These are phyloP conservation scores for Trichoderma koningiopsis DNA, from an alignment of 2,329 filamentous ascomycete species.

Conservation along the genomic window DNA sequence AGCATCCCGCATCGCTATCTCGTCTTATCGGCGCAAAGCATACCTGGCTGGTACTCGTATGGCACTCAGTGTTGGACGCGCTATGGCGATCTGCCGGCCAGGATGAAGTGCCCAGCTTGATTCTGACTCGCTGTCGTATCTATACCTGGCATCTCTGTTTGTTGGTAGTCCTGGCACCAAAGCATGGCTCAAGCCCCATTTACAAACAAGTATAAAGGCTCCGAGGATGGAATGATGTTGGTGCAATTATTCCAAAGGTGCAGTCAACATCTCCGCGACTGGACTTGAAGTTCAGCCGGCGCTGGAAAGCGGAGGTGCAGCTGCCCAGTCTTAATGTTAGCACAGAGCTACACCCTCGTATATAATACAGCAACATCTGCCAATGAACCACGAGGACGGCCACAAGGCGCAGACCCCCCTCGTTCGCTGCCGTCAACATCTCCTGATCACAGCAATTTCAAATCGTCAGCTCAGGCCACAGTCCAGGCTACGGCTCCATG, in stretches of 20 bases:
- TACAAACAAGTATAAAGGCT: not conserved
- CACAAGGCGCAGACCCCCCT: not conserved
- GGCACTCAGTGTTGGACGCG: not conserved
- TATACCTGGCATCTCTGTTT: not conserved
- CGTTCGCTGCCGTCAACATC: slow-evolving; percentile 12
- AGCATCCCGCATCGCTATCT: slow-evolving; percentile 2
- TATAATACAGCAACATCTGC: not conserved
- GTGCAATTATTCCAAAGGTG: not conserved
- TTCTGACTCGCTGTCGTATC: not conserved
- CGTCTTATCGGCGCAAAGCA: slow-evolving; percentile 4
- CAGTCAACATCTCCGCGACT: not conserved
- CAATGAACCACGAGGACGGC: not conserved
- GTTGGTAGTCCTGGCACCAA: not conserved
- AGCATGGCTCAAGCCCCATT: not conserved
- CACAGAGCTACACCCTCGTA: slow-evolving; percentile 6
- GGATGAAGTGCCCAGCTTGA: not conserved
- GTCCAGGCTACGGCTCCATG: not conserved
- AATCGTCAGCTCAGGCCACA: slow-evolving; percentile 14
- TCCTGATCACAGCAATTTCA: slow-evolving; percentile 1
- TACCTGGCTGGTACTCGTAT: not conserved
- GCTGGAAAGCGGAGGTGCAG: not conserved
- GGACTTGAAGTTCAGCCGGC: not conserved
- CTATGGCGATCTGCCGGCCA: not conserved
- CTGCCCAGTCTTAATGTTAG: not conserved
- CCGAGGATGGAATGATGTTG: not conserved